Percentiles rank a stretch among this genome's conserved stretches.
These are phyloP conservation scores for Kandelia obovata DNA, from an alignment of 345 rosid genomes.

Conservation along the genomic window DNA sequence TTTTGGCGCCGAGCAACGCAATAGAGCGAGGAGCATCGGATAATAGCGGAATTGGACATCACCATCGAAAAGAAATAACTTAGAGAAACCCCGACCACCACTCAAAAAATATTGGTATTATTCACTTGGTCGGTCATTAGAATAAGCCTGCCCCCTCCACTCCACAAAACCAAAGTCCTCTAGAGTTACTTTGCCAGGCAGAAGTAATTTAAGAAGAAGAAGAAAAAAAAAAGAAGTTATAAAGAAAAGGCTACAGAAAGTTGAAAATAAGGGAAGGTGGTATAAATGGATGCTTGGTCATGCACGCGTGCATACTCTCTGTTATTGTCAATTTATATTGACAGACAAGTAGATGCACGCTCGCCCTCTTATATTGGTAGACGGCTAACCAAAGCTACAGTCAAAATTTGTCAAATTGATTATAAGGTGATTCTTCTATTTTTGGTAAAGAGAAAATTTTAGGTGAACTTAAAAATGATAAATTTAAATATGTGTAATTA, in stretches of 20 bases:
- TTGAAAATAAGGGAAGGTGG: too few species aligned
- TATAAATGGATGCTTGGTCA: not conserved
- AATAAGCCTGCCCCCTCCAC: not conserved
- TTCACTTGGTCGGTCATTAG: slow-evolving; percentile 15
- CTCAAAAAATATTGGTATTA: not conserved
- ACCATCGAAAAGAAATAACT: slow-evolving; percentile 21
- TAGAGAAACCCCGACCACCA: slow-evolving; percentile 1
- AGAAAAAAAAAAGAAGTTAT: not conserved
- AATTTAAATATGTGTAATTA: too few species aligned
- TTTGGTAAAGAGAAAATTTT: too few species aligned
- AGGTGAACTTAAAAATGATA: too few species aligned
- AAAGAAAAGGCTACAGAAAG: not conserved
- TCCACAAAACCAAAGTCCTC: not conserved
- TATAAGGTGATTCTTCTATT: too few species aligned
- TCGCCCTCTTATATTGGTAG: too few species aligned
- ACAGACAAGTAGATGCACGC: too few species aligned
- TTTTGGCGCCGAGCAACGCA: not conserved
- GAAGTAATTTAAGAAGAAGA: not conserved
- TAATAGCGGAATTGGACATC: slow-evolving; percentile 1
- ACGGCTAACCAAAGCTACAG: too few species aligned
- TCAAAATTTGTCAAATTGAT: too few species aligned
- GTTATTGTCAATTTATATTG: too few species aligned
- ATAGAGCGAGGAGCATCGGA: not conserved
- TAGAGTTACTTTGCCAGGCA: not conserved
- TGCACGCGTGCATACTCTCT: too few species aligned